These are phyloP conservation scores for Globisporangium iwayamae DNA, from an alignment of 352 stramenopile species.

Conservation along the genomic window DNA sequence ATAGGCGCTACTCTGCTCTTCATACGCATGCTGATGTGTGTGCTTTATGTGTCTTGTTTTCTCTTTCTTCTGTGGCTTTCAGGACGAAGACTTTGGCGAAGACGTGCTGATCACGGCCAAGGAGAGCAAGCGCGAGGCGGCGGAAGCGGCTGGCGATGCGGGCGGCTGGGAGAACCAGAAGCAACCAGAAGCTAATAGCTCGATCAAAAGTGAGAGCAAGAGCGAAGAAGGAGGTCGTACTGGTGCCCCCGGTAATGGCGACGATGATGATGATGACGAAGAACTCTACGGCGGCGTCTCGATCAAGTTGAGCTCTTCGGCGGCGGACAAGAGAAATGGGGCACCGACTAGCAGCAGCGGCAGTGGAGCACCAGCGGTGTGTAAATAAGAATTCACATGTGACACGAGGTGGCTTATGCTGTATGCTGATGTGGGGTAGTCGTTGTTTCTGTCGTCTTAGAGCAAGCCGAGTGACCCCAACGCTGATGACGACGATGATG, in stretches of 20 bases:
- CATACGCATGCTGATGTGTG: neutral
- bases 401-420: too few species aligned
- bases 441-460: neutral
- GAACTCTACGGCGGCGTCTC: constrained; percentile 78
- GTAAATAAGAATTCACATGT: neutral
- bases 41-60: neutral
- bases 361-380: neutral
- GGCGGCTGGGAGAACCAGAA: constrained; percentile 5
- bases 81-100: constrained; percentile 82
- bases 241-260: constrained; percentile 10
- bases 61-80: neutral
- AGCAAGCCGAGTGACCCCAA: constrained; percentile 10
- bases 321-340: constrained; percentile 11
- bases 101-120: constrained; percentile 50
- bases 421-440: neutral
- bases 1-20: neutral
- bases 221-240: neutral
- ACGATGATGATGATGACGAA: constrained; percentile 68
- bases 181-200: neutral
- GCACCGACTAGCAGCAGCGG: constrained; percentile 13
- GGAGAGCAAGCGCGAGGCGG: constrained; percentile 13
- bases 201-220: neutral
- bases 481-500: constrained; percentile 74
- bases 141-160: constrained; percentile 9
- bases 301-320: constrained; percentile 55